A percentile compares a stretch with the other conserved stretches of the same genome.
Evolutionary conservation across 2,329 filamentous ascomycete genomes (phyloP).

Genomic region (Lasiodiplodia citricola): DNA sequence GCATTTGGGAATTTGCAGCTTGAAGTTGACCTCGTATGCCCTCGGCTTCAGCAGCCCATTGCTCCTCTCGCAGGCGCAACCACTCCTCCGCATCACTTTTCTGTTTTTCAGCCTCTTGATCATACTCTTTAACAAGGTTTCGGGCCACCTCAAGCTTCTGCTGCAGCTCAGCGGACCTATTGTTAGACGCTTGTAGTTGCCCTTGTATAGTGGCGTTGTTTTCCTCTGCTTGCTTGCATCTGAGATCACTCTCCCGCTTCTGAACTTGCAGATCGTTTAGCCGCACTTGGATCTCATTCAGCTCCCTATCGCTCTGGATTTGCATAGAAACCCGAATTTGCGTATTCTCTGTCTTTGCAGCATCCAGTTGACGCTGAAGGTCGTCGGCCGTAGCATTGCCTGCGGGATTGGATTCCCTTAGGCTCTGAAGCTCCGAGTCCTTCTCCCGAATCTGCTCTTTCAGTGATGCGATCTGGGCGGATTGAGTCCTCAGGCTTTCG

Average conservation of each 20-base stretch:
- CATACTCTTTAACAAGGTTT: background rate
- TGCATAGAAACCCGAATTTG: background rate
- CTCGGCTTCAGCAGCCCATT: background rate
- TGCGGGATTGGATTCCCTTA: background rate
- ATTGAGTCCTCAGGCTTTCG: background rate
- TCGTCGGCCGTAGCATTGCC: background rate
- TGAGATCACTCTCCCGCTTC: background rate
- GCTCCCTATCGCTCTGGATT: background rate
- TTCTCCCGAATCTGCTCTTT: background rate
- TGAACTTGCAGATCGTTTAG: background rate
- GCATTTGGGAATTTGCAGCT: background rate
- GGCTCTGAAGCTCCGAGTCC: background rate
- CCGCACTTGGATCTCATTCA: background rate
- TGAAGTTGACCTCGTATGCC: background rate
- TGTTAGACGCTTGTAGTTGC: background rate
- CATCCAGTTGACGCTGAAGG: background rate
- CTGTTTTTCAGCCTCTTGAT: background rate
- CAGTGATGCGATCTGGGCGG: background rate
- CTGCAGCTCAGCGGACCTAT: background rate
- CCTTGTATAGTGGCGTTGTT: background rate
- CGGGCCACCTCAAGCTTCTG: background rate
- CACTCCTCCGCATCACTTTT: background rate
- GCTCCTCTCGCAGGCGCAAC: background rate
- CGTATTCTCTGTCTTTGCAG: background rate
- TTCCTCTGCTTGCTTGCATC: background rate